phyloP scores from a whole-genome alignment of 2,329 filamentous ascomycete species.

The Diaporthe eres region DNA sequence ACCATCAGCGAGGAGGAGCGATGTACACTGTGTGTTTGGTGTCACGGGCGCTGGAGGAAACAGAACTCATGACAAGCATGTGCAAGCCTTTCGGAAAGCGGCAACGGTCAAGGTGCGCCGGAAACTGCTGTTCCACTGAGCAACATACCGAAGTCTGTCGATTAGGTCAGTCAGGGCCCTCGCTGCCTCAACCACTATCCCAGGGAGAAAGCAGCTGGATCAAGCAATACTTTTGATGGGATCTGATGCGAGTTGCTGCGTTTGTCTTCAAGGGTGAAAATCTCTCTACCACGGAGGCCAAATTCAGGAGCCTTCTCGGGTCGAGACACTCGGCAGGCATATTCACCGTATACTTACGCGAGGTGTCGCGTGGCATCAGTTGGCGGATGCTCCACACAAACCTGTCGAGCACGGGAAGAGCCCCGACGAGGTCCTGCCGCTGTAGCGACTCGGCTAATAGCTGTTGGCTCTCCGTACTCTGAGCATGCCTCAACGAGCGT shows the following conservation, averaged over 20 bases:
- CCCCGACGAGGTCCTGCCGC: background rate
- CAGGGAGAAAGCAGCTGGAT: background rate
- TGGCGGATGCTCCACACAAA: background rate
- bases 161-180: background rate
- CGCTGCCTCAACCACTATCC: background rate
- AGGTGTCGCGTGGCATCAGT: background rate
- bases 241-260: background rate
- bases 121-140: background rate
- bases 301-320: background rate
- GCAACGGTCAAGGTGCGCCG: background rate
- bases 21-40: background rate
- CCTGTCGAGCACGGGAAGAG: background rate
- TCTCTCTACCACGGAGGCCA: background rate
- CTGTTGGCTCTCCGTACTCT: background rate
- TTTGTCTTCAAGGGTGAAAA: background rate
- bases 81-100: background rate
- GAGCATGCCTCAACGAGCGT: background rate
- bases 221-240: background rate
- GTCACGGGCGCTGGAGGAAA: conserved; percentile 6
- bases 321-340: background rate
- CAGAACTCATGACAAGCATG: conserved; percentile 3
- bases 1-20: conserved; percentile 5
- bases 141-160: background rate
- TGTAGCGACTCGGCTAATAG: background rate
- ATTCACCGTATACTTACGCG: background rate